Evolutionary conservation across 345 rosid genomes (phyloP).

Genomic region (Hibiscus mutabilis): DNA sequence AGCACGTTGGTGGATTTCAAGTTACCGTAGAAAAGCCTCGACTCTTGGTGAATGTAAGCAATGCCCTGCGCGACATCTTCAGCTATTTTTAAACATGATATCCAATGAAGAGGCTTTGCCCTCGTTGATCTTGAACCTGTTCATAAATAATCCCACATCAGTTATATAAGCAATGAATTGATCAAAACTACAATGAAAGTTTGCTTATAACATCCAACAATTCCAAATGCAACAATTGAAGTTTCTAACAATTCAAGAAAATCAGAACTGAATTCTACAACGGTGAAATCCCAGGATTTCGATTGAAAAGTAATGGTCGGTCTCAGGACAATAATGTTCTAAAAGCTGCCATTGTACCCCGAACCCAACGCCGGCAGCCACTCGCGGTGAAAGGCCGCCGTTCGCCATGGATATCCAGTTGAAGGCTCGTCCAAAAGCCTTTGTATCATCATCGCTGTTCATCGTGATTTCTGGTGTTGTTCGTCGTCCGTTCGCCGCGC

Average conservation of each 20-base stretch:
- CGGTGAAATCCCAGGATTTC: background rate
- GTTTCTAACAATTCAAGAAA: background rate
- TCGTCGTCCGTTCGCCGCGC: no score
- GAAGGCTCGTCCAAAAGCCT: no score
- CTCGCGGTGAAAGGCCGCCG: no score
- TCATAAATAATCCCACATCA: background rate
- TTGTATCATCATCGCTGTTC: no score
- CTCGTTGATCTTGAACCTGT: constrained; percentile 79
- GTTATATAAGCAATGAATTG: background rate
- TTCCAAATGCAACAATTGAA: no score
- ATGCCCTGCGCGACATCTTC: constrained; percentile 90
- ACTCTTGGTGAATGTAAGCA: constrained; percentile 72
- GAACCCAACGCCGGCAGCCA: no score
- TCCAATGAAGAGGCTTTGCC: constrained; percentile 92
- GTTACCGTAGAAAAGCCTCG: constrained; percentile 77
- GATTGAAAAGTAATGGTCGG: background rate
- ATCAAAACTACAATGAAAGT: background rate
- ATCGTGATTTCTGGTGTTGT: no score
- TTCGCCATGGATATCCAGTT: no score
- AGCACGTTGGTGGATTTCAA: constrained; percentile 77
- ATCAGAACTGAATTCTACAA: background rate
- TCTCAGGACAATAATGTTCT: constrained; percentile 1
- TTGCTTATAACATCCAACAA: no score
- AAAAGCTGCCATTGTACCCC: background rate
- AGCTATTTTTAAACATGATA: constrained; percentile 90